These are phyloP conservation scores for Bipolaris zeicola DNA, from an alignment of 2,329 filamentous ascomycete species.

Conservation along the genomic window DNA sequence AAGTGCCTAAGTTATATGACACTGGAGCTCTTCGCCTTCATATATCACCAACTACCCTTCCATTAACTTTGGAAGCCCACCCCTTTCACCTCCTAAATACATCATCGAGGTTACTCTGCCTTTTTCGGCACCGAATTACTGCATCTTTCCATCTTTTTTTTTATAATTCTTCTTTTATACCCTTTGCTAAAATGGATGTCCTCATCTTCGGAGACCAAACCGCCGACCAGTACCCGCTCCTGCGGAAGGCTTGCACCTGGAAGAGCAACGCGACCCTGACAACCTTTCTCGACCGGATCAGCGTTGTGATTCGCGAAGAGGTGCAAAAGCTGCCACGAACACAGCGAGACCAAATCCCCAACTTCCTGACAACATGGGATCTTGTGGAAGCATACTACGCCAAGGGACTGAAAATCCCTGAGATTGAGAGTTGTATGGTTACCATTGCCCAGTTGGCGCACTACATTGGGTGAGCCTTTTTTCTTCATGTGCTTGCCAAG, in stretches of 20 bases:
- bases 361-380: constrained; percentile 67
- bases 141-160: constrained; percentile 9
- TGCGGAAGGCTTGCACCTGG: constrained; percentile 57
- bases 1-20: constrained; percentile 16
- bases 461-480: constrained; percentile 66
- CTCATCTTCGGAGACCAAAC: constrained; percentile 76
- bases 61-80: constrained; percentile 9
- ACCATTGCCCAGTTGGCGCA: constrained; percentile 70
- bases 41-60: constrained; percentile 19
- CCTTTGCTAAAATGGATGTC: constrained; percentile 50
- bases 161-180: constrained; percentile 34
- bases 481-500: neutral
- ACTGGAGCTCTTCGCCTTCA: constrained; percentile 18
- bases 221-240: constrained; percentile 67
- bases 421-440: constrained; percentile 68
- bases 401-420: constrained; percentile 62
- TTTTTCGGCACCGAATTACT: constrained; percentile 10
- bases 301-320: constrained; percentile 65
- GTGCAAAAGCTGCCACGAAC: constrained; percentile 62
- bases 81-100: constrained; percentile 3
- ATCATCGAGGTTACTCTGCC: constrained; percentile 7
- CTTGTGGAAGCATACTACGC: constrained; percentile 68
- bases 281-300: constrained; percentile 65
- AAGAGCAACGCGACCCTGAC: constrained; percentile 63
- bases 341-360: constrained; percentile 64